Evolutionary conservation across 2,329 filamentous ascomycete species (phyloP).

Genomic region (Didymosphaeria variabile): DNA sequence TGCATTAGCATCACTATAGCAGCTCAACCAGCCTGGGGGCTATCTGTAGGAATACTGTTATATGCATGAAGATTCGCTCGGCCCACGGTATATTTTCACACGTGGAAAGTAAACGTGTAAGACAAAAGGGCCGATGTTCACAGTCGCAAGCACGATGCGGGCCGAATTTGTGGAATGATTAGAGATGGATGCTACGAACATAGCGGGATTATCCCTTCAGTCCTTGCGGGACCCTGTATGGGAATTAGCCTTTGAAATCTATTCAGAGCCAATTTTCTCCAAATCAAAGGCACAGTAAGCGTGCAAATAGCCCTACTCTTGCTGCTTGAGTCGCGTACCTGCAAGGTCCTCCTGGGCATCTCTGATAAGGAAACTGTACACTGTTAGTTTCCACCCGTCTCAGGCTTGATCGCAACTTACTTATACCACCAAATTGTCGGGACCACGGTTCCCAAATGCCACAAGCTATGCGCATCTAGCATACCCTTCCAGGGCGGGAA

Average conservation of each 20-base stretch:
- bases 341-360: constrained; percentile 86
- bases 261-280: not conserved
- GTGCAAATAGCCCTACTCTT: constrained; percentile 2
- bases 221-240: constrained; percentile 8
- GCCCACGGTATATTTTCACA: not conserved
- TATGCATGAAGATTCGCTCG: not conserved
- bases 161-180: not conserved
- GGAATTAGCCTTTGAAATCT: not conserved
- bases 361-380: constrained; percentile 79
- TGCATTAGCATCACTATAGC: not conserved
- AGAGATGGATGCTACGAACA: constrained; percentile 3
- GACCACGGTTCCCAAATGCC: constrained; percentile 92
- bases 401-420: constrained; percentile 66
- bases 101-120: not conserved
- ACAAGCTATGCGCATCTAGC: constrained; percentile 92
- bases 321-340: constrained; percentile 76
- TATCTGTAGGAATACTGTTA: not conserved
- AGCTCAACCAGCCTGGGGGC: not conserved
- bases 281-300: not conserved
- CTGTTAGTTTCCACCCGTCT: constrained; percentile 26
- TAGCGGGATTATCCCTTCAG: not conserved
- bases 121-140: not conserved
- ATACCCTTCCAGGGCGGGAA: constrained; percentile 85
- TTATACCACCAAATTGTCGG: constrained; percentile 94
- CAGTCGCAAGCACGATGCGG: not conserved